These are phyloP conservation scores for Plasmodiophora brassicae DNA, from an alignment of 208 protist genomes.

Conservation along the genomic window DNA sequence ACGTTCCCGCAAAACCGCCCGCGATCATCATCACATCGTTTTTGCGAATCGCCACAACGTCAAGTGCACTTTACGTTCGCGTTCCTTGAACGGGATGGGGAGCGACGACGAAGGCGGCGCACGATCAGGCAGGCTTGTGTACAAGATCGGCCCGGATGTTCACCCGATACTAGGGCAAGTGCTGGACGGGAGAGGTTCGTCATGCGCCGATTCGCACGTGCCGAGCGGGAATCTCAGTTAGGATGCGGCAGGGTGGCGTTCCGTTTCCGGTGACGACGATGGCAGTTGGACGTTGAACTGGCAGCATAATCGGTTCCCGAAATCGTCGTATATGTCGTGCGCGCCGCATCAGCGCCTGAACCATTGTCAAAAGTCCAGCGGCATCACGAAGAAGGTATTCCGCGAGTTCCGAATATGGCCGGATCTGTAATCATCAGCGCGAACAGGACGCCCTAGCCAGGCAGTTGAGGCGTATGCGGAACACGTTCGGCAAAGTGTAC, in stretches of 20 bases:
- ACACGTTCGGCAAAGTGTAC: neutral
- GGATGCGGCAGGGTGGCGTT: too few relatives aligned
- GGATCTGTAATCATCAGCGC: neutral
- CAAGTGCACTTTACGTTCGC: too few relatives aligned
- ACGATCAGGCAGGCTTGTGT: too few relatives aligned
- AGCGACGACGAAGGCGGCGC: too few relatives aligned
- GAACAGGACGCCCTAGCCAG: neutral
- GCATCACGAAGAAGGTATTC: neutral
- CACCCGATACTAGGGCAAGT: constrained; percentile 11
- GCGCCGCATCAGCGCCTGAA: neutral
- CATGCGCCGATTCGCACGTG: neutral
- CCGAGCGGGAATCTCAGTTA: neutral
- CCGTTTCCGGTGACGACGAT: neutral
- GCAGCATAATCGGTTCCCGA: constrained; percentile 3
- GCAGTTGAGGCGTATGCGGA: neutral
- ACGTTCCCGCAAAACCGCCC: too few relatives aligned
- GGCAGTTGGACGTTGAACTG: neutral
- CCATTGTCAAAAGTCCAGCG: neutral
- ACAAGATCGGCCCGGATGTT: neutral
- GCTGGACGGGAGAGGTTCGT: neutral
- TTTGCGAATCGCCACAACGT: too few relatives aligned
- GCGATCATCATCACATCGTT: too few relatives aligned
- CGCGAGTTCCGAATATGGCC: neutral
- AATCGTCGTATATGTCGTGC: neutral
- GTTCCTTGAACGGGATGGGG: too few relatives aligned